Percentiles rank a stretch among this genome's conserved stretches.
Conservation (phyloP, 2,329 filamentous ascomycete species). For the Talaromyces funiculosus region DNA sequence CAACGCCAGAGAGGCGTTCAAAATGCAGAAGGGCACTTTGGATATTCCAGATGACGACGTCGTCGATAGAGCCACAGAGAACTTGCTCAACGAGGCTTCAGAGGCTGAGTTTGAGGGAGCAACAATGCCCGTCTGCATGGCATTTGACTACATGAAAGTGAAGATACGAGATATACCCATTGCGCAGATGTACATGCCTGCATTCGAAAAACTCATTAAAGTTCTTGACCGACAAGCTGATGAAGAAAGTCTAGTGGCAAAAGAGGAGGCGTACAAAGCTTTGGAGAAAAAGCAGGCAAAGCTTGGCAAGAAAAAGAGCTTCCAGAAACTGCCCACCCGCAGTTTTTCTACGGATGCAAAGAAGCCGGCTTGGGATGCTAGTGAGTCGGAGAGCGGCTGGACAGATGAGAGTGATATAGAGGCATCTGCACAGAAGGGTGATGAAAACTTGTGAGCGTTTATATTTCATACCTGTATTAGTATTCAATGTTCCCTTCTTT, state of each 20-base stretch:
- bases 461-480: constrained; percentile 4
- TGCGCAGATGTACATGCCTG: constrained; percentile 53
- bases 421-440: not conserved
- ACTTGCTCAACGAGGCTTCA: not conserved
- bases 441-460: constrained; percentile 2
- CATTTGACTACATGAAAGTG: constrained; percentile 61
- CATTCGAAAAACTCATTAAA: constrained; percentile 50
- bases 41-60: constrained; percentile 1
- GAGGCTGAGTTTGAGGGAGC: not conserved
- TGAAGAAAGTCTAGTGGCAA: constrained; percentile 21
- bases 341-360: constrained; percentile 1
- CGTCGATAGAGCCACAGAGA: not conserved
- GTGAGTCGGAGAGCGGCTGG: constrained; percentile 35
- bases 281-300: constrained; percentile 20
- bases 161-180: constrained; percentile 54
- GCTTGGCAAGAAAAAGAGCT: constrained; percentile 21
- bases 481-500: not conserved
- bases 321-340: not conserved
- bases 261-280: constrained; percentile 11
- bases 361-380: constrained; percentile 29
- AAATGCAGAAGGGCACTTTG: not conserved
- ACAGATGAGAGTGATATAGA: constrained; percentile 15
- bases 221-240: constrained; percentile 31
- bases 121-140: constrained; percentile 52
- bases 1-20: not conserved